Percentiles rank a stretch among this genome's conserved stretches.
Evolutionary conservation across 2,329 filamentous ascomycete species (phyloP).

Genomic region (Gaeumannomyces tritici): DNA sequence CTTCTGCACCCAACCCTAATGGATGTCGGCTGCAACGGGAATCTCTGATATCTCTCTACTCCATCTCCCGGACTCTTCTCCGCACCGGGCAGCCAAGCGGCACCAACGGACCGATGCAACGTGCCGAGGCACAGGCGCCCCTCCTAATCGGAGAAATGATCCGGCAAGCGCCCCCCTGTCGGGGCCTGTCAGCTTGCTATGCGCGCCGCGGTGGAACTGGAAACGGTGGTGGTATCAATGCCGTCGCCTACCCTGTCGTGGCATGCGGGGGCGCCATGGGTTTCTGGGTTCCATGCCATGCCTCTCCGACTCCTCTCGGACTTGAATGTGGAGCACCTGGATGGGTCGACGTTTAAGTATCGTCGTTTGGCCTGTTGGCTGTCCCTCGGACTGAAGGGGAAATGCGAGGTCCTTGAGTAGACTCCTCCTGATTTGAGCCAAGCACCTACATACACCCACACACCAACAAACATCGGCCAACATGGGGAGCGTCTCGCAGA

Average conservation of each 20-base stretch:
- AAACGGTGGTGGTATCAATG: background rate
- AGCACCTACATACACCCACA: too few species aligned
- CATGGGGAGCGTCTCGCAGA: background rate
- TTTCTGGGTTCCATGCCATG: too few species aligned
- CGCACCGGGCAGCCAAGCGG: background rate
- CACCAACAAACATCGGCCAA: background rate
- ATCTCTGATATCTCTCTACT: too few species aligned
- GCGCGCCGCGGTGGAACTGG: too few species aligned
- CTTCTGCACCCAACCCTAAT: too few species aligned
- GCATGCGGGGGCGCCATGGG: background rate
- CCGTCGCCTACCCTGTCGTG: background rate
- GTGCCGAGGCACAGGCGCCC: background rate
- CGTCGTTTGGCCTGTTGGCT: too few species aligned
- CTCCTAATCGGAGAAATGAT: background rate
- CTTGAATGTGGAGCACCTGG: background rate
- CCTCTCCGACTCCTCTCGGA: background rate
- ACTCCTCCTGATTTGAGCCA: too few species aligned
- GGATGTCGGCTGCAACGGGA: too few species aligned
- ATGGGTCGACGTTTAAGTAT: background rate
- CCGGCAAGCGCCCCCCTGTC: background rate
- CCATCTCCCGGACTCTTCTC: background rate
- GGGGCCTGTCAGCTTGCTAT: background rate
- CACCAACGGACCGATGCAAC: background rate
- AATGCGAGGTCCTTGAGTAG: too few species aligned
- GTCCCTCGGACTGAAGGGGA: too few species aligned